A percentile compares a stretch with the other conserved stretches of the same genome.
Evolutionary conservation across 2,329 filamentous ascomycete genomes (phyloP).

Genomic region (Fusarium armeniacum): DNA sequence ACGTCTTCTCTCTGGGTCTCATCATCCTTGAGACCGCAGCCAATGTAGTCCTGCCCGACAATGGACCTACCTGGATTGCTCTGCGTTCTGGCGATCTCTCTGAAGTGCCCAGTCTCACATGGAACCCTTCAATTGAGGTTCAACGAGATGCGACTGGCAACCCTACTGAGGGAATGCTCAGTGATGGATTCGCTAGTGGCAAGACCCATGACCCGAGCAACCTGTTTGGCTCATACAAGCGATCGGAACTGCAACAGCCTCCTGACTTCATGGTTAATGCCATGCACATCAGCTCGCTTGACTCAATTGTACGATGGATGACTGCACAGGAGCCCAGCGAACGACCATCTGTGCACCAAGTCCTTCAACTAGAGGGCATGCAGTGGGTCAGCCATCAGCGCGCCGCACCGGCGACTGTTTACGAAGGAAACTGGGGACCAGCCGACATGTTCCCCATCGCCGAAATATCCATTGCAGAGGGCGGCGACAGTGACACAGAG

Average conservation of each 20-base stretch:
- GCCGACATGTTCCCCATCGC: slow-evolving; percentile 64
- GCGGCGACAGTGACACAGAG: slow-evolving; percentile 64
- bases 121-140: slow-evolving; percentile 78
- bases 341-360: slow-evolving; percentile 80
- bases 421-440: slow-evolving; percentile 95
- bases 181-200: slow-evolving; percentile 52
- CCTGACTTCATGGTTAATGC: slow-evolving; percentile 91
- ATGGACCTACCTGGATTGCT: slow-evolving; percentile 91
- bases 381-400: slow-evolving; percentile 84
- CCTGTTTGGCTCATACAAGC: slow-evolving; percentile 62
- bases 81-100: slow-evolving; percentile 90
- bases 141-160: slow-evolving; percentile 77
- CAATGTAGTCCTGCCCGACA: slow-evolving; percentile 94
- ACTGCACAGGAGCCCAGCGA: slow-evolving; percentile 79
- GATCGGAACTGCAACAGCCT: slow-evolving; percentile 70
- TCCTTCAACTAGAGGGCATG: slow-evolving; percentile 80
- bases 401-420: slow-evolving; percentile 91
- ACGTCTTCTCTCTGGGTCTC: slow-evolving; percentile 93
- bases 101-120: slow-evolving; percentile 89
- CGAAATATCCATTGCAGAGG: slow-evolving; percentile 54
- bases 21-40: slow-evolving; percentile 95
- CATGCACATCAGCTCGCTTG: slow-evolving; percentile 79
- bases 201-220: slow-evolving; percentile 54
- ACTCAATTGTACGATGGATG: slow-evolving; percentile 89
- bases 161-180: slow-evolving; percentile 57